Percentiles rank a stretch among this genome's conserved stretches.
Conservation (phyloP, 176 grass and related monocot species). For the Puccinellia tenuiflora region DNA sequence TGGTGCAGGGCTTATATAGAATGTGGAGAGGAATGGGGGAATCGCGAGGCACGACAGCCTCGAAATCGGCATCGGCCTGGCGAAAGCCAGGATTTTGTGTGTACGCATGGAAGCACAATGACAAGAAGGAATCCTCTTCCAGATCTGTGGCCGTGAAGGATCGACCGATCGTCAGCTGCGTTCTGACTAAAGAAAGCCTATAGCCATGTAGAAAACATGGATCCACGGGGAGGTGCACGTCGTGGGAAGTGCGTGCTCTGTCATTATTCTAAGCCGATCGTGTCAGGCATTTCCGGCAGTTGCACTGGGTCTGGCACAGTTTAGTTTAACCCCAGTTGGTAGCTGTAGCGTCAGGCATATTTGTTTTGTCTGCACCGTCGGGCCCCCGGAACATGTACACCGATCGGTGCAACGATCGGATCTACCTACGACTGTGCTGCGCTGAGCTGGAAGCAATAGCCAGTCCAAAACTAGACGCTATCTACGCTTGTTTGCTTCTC, state of each 20-base stretch:
- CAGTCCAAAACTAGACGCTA: background rate
- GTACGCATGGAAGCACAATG: background rate
- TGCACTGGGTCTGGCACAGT: background rate
- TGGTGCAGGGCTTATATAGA: background rate
- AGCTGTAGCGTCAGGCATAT: background rate
- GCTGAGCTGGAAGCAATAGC: background rate
- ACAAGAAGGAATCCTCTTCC: background rate
- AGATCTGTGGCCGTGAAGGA: background rate
- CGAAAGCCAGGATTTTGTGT: background rate
- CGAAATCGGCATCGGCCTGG: background rate
- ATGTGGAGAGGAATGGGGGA: background rate
- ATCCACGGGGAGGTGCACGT: background rate
- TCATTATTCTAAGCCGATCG: background rate
- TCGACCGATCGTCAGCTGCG: background rate
- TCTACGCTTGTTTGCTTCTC: background rate
- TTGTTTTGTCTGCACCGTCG: background rate
- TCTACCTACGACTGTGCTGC: background rate
- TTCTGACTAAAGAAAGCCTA: background rate
- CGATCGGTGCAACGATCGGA: background rate
- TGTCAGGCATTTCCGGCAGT: background rate
- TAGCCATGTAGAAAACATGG: conserved; percentile 1
- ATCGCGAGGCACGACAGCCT: background rate
- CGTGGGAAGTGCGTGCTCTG: background rate
- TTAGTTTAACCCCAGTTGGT: background rate
- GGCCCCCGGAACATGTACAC: background rate